Evolutionary conservation across 305 asterid genomes (phyloP).

Genomic region (Plantago lanceolata): DNA sequence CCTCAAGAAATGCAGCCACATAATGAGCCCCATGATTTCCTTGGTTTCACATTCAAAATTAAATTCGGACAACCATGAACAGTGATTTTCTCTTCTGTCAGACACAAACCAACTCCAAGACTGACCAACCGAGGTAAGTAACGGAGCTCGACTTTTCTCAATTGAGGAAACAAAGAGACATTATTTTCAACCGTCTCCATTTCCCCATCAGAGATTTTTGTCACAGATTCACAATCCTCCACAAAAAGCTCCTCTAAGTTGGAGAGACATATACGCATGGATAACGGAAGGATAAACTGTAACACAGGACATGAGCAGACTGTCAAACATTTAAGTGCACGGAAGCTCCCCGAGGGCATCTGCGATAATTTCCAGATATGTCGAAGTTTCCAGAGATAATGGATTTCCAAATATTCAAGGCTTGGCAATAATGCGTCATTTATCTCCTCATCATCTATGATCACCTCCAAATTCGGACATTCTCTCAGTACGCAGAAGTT

Average conservation of each 20-base stretch:
- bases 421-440: slow-evolving; percentile 8
- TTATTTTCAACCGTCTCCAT: not conserved
- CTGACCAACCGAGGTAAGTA: slow-evolving; percentile 21
- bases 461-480: slow-evolving; percentile 21
- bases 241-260: slow-evolving; percentile 17
- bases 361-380: slow-evolving; percentile 6
- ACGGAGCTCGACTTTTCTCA: slow-evolving; percentile 12
- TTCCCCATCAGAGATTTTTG: not conserved
- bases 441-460: slow-evolving; percentile 20
- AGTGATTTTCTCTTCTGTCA: not conserved
- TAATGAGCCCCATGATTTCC: not conserved
- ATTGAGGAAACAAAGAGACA: slow-evolving; percentile 8
- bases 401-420: slow-evolving; percentile 24
- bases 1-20: slow-evolving; percentile 4
- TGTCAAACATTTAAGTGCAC: slow-evolving; percentile 14
- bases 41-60: not conserved
- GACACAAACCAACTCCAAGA: slow-evolving; percentile 17
- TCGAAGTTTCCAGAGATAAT: slow-evolving; percentile 24
- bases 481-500: slow-evolving; percentile 23
- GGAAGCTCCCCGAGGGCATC: slow-evolving; percentile 13
- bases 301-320: slow-evolving; percentile 13
- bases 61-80: slow-evolving; percentile 9
- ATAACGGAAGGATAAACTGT: not conserved
- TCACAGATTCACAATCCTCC: slow-evolving; percentile 15
- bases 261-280: not conserved